Evolutionary conservation across 257 asterid species (phyloP), one percentile per base, ranked within the genome.

Genomic region (Solanum lycopersicoides): DNA sequence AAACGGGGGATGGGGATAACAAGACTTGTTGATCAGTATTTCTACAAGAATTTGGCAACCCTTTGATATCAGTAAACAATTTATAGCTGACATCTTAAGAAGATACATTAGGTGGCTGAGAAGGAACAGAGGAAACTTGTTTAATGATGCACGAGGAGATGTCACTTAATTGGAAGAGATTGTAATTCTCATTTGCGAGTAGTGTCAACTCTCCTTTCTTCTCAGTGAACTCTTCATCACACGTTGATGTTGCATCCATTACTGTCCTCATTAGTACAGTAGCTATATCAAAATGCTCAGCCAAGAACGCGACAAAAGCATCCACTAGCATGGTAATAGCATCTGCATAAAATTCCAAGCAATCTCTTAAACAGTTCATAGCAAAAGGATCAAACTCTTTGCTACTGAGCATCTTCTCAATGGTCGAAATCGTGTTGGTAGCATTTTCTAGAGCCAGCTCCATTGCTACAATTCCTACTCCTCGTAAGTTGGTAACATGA

Each of bases 141-240:
- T 90, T 53, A 8, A 80, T 88, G 82, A 90, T 75, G 86, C 92
- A 90, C 6, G 63, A 11, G 30, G 88, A 86, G 28, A 86, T 86
- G 9, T 68, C 72, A 71, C 90, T 86, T 41, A 88, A 12, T 84
- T 86, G 89, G 32, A 88, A 88, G 66, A 90, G 56, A 77, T 88
- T 39, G 39, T 88, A 75, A 66, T 90, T 90, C 83, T 90, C 89
- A 71, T 42, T 76, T 6, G 53, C 53, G 34, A 88, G 68, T 56
- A 89, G 89, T 82, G 12, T 16, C 56, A 23, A 37, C 16, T 82
- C 90, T 12, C 86, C 89, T 56, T 75, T 71, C 77, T 88, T 88
- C 88, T 86, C 89, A 14, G 47, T 50, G 65, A 86, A 90, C 84
- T 82, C 90, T 66, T 88, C 92, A 20, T 83, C 88, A 56, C 92